Evolutionary conservation across 129 eudicot species (phyloP).

Genomic region (Arctium lappa): DNA sequence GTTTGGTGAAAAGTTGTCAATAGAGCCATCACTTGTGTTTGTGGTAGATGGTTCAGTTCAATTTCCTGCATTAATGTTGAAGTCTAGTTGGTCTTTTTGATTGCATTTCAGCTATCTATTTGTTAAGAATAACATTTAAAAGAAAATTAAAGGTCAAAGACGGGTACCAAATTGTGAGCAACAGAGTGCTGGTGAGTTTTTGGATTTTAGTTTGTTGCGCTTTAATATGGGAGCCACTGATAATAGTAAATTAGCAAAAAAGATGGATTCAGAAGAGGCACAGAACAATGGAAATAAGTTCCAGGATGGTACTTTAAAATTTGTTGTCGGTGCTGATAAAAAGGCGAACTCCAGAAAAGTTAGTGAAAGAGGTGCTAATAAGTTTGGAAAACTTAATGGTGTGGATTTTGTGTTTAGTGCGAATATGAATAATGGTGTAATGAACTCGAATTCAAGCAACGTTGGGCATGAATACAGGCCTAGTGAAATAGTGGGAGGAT

Average conservation of each 20-base stretch:
- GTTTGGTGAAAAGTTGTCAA: too few relatives aligned
- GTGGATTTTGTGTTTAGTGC: constrained; percentile 34
- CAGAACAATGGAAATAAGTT: constrained; percentile 8
- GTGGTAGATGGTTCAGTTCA: too few relatives aligned
- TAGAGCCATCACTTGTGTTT: too few relatives aligned
- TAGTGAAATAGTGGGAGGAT: constrained; percentile 14
- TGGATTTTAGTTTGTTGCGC: constrained; percentile 21
- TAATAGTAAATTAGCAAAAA: constrained; percentile 6
- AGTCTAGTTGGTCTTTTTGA: too few relatives aligned
- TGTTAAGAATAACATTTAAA: too few relatives aligned
- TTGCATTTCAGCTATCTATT: too few relatives aligned
- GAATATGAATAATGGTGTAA: constrained; percentile 16
- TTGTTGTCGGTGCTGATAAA: constrained; percentile 19
- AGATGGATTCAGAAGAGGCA: constrained; percentile 8
- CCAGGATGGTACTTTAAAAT: constrained; percentile 11
- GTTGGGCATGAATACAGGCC: background rate
- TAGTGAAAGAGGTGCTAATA: constrained; percentile 12
- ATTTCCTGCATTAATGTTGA: too few relatives aligned
- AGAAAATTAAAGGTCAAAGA: too few relatives aligned
- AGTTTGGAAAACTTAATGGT: constrained; percentile 16
- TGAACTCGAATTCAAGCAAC: constrained; percentile 3
- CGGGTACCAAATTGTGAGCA: background rate
- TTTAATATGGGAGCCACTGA: constrained; percentile 17
- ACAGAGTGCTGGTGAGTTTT: constrained; percentile 16
- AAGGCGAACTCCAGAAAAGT: background rate